Evolutionary conservation across 2,329 filamentous ascomycete species (phyloP).

Genomic region (Rhynchosporium secalis): DNA sequence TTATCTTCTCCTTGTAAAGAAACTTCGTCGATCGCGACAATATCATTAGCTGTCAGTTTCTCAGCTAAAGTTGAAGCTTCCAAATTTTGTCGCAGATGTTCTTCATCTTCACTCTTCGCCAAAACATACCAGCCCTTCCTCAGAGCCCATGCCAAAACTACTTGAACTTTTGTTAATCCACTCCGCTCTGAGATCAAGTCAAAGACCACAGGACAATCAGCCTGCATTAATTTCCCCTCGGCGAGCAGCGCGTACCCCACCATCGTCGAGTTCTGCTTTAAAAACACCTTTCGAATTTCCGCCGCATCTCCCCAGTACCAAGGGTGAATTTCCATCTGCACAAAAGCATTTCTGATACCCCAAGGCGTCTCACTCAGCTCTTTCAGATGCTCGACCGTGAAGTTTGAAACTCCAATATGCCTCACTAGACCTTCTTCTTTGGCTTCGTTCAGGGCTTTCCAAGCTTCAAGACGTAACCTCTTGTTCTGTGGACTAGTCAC

Average conservation of each 20-base stretch:
- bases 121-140: constrained; percentile 23
- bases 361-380: constrained; percentile 58
- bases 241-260: constrained; percentile 31
- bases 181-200: constrained; percentile 19
- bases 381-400: constrained; percentile 59
- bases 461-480: constrained; percentile 61
- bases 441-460: constrained; percentile 67
- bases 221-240: constrained; percentile 26
- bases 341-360: constrained; percentile 62
- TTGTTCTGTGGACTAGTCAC: constrained; percentile 59
- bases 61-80: not conserved
- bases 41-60: constrained; percentile 21
- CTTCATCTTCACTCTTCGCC: constrained; percentile 20
- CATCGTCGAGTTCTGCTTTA: constrained; percentile 15
- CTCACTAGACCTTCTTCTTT: constrained; percentile 65
- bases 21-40: constrained; percentile 20
- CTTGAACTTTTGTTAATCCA: constrained; percentile 20
- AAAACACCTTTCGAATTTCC: constrained; percentile 25
- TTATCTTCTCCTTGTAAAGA: constrained; percentile 25
- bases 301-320: constrained; percentile 33
- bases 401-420: constrained; percentile 84
- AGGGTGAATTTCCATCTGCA: constrained; percentile 81
- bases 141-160: constrained; percentile 27
- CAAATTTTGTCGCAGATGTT: constrained; percentile 18
- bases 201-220: constrained; percentile 16